These are phyloP conservation scores for Xylaria castorea DNA, from an alignment of 495 filamentous ascomycete species.

Conservation along the genomic window DNA sequence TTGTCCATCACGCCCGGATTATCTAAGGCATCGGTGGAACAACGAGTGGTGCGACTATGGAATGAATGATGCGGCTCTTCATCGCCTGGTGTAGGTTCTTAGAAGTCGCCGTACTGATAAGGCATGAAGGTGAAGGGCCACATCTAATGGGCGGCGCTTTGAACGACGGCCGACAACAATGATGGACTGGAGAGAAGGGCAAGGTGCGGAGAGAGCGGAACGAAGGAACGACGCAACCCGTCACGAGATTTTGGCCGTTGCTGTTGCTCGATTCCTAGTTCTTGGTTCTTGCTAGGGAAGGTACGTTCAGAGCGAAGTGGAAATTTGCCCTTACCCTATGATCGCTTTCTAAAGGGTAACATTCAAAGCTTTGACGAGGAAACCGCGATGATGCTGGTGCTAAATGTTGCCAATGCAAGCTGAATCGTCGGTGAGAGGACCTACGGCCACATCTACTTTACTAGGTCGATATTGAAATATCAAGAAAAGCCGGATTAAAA, in stretches of 20 bases:
- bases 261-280: not conserved
- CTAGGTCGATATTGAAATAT: not conserved
- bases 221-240: not conserved
- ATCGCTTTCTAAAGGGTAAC: not conserved
- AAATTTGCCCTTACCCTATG: not conserved
- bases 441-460: not conserved
- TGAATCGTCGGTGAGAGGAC: not conserved
- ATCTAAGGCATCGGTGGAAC: not conserved
- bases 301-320: not conserved
- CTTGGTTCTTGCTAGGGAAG: not conserved
- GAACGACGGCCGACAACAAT: not conserved
- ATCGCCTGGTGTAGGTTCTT: not conserved
- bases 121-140: not conserved
- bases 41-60: not conserved
- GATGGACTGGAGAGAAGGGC: not conserved
- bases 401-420: not conserved
- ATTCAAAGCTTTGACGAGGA: not conserved
- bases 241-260: not conserved
- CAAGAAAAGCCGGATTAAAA: not conserved
- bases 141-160: slow-evolving; percentile 1
- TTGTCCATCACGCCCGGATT: slow-evolving; percentile 15
- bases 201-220: not conserved
- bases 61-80: not conserved
- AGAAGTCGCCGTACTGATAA: not conserved
- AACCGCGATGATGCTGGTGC: not conserved